Base-by-base conservation (phyloP, 2,329 filamentous ascomycete genomes). In the Thyridium curvatum region DNA sequence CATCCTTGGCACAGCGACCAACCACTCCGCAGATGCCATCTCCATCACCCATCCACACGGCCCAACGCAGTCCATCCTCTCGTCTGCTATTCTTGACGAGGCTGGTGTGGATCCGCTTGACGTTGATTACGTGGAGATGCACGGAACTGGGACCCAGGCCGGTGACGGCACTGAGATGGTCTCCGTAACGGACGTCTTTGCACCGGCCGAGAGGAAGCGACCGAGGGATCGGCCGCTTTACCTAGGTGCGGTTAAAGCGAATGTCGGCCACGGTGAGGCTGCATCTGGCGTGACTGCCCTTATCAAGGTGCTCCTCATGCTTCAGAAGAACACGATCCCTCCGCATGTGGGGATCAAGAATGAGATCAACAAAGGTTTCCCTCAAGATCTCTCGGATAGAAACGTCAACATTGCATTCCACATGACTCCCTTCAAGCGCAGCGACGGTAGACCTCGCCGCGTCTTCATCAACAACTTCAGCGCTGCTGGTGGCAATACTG, bases 21-120 rank as follows among this genome's bases (percentile, higher is more conserved):
- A 93, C 59, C 86, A 93, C 60, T 90, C 84, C 1, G 84, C 84
- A 1, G 80, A 89, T 51, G 80, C 86, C 33, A 79, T 87, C 15
- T 90, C 86, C 2, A 93, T 94, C 52, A 93, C 86, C 0, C 84
- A 87, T 41, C 88, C 88, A 2, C 86, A 93, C 56, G 84, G 79
- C 4, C 82, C 78, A 12, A 83, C 84, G 0, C 88, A 94, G 58
- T 78, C 84, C 12, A 68, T 74, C 35, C 65, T 93, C 10, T 91
- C 84, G 51, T 74, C 76, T 40, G 70, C 77, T 30, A 79, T 93
- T 18, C 69, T 93, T 1, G 74, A 82, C 35, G 76, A 85, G 32
- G 82, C 85, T 32, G 82, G 83, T 42, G 73, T 93, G 16, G 81
- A 90, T 52, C 83, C 86, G 2, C 72, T 79, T 37, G 84, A 90